Evolutionary conservation across 495 filamentous ascomycete genomes (phyloP).

Genomic region (Trichocladium antarcticum): DNA sequence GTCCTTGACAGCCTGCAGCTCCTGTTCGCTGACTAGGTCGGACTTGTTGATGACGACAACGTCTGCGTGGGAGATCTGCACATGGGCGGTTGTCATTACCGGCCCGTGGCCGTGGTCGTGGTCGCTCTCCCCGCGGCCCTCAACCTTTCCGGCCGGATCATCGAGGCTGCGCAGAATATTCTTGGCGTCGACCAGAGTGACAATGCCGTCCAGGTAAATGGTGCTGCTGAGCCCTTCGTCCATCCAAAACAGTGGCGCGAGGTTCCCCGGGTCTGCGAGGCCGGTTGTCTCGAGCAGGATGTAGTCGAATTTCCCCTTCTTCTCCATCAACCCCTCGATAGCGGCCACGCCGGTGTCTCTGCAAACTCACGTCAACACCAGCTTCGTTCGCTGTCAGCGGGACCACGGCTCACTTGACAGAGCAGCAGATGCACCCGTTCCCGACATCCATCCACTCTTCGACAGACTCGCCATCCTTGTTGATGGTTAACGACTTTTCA

Average conservation of each 20-base stretch:
- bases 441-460: constrained; percentile 93
- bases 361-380: background rate
- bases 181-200: constrained; percentile 91
- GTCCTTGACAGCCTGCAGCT: constrained; percentile 52
- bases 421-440: constrained; percentile 97
- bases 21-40: constrained; percentile 65
- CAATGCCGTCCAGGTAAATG: constrained; percentile 93
- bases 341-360: constrained; percentile 87
- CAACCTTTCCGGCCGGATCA: constrained; percentile 52
- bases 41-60: constrained; percentile 88
- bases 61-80: constrained; percentile 96
- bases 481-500: constrained; percentile 84
- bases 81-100: constrained; percentile 76
- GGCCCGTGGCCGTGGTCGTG: constrained; percentile 39
- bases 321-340: constrained; percentile 92
- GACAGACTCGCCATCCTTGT: constrained; percentile 70
- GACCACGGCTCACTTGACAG: constrained; percentile 60
- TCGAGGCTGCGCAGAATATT: constrained; percentile 76
- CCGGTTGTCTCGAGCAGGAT: constrained; percentile 96
- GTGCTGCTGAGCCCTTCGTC: constrained; percentile 88
- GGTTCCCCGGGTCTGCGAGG: constrained; percentile 87
- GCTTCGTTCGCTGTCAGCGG: background rate
- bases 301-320: constrained; percentile 90
- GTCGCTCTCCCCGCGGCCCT: constrained; percentile 44
- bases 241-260: constrained; percentile 94